These are phyloP conservation scores for Vigna angularis DNA, from an alignment of 306 rosid species.

Conservation along the genomic window DNA sequence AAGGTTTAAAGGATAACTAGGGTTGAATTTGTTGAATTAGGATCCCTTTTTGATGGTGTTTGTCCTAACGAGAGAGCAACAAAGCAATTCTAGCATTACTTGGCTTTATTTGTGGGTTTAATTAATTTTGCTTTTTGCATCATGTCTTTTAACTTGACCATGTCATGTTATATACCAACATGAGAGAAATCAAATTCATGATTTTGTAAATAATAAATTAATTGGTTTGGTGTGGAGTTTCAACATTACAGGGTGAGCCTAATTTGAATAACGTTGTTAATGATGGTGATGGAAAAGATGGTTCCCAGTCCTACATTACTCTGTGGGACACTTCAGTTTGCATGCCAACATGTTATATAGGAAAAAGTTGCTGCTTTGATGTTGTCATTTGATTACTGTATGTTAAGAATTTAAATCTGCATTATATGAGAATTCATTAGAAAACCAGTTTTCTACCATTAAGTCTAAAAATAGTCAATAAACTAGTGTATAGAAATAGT, in stretches of 20 bases:
- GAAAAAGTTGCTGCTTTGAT: too few relatives aligned
- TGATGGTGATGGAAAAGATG: conserved; percentile 43
- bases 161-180: neutral
- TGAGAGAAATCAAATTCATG: neutral
- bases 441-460: neutral
- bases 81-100: neutral
- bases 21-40: neutral
- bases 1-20: too few relatives aligned
- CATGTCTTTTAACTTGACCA: neutral
- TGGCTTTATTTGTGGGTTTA: neutral
- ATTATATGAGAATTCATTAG: neutral
- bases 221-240: neutral
- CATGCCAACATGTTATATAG: too few relatives aligned
- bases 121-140: neutral
- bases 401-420: neutral
- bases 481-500: neutral
- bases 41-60: neutral
- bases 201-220: too few relatives aligned
- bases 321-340: too few relatives aligned
- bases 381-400: too few relatives aligned
- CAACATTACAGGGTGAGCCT: conserved; percentile 38
- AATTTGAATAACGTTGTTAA: conserved; percentile 21
- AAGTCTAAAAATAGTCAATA: neutral
- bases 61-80: neutral
- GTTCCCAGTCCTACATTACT: neutral